Evolutionary conservation across 768 basidiomycete species (phyloP).

Genomic region (Coprinellus aureogranulatus): DNA sequence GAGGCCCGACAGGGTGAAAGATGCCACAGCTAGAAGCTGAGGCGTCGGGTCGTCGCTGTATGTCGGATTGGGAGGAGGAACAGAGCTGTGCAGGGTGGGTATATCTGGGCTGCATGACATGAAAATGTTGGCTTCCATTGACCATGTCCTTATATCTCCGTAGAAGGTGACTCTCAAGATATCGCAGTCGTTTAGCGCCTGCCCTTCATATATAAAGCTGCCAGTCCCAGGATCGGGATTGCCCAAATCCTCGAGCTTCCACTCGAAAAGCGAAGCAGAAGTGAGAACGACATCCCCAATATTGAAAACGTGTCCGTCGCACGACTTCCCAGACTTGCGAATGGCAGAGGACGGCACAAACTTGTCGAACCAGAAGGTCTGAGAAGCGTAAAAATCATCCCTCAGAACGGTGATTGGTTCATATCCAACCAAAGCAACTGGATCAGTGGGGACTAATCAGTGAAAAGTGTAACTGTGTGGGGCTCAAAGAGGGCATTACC

Average conservation of each 20-base stretch:
- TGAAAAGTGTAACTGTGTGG: no score
- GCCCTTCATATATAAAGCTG: slow-evolving; percentile 19
- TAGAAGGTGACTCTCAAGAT: slow-evolving; percentile 16
- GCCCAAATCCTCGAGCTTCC: slow-evolving; percentile 14
- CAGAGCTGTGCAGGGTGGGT: no score
- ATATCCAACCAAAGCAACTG: slow-evolving; percentile 22
- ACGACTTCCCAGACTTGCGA: slow-evolving; percentile 12
- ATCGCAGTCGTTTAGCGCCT: slow-evolving; percentile 19
- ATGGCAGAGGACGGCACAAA: slow-evolving; percentile 12
- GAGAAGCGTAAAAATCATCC: slow-evolving; percentile 17
- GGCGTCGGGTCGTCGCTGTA: no score
- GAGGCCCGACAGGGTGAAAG: slow-evolving; percentile 14
- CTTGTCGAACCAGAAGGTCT: slow-evolving; percentile 15
- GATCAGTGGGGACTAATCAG: not conserved
- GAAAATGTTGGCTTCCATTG: slow-evolving; percentile 15
- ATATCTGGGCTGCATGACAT: slow-evolving; percentile 16
- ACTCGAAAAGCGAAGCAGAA: slow-evolving; percentile 19
- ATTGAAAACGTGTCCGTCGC: slow-evolving; percentile 18
- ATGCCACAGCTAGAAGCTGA: no score
- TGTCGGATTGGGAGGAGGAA: no score
- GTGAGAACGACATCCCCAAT: slow-evolving; percentile 21
- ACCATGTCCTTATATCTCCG: slow-evolving; percentile 15
- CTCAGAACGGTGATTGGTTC: slow-evolving; percentile 20
- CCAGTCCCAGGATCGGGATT: slow-evolving; percentile 14
- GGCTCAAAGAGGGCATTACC: slow-evolving; percentile 3